Conservation (phyloP, 768 basidiomycete species). For the Tylopilus rubrobrunneus region DNA sequence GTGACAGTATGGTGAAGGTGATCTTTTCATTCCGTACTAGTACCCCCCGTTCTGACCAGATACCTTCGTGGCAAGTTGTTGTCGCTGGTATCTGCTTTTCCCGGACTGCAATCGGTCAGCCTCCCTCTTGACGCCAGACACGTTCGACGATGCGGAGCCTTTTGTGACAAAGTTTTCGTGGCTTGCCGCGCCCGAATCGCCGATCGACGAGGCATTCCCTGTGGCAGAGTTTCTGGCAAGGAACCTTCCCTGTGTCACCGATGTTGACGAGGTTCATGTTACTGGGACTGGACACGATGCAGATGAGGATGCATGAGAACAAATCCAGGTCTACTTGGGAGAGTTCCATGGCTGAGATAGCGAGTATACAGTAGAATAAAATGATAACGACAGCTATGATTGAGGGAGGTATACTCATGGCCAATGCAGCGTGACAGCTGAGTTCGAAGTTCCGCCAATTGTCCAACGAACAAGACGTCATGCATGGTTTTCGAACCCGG, state of each 20-base stretch:
- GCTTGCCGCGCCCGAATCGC: conserved; percentile 9
- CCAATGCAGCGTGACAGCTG: no score
- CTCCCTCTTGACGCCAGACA: conserved; percentile 11
- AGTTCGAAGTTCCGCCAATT: no score
- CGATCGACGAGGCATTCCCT: conserved; percentile 1
- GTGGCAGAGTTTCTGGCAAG: background rate
- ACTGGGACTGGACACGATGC: background rate
- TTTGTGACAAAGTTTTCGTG: background rate
- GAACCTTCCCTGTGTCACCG: background rate
- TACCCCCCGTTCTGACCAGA: conserved; percentile 3
- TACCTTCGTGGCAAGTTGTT: conserved; percentile 6
- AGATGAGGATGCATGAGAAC: conserved; percentile 4
- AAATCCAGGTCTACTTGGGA: background rate
- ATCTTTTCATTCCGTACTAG: background rate
- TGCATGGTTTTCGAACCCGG: no score
- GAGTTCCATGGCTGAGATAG: background rate
- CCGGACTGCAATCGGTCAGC: background rate
- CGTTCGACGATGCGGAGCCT: background rate
- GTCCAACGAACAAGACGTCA: no score
- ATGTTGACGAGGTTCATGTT: background rate
- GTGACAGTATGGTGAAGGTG: no score
- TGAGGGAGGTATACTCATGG: no score
- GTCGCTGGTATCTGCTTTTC: background rate
- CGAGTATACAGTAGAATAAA: no score
- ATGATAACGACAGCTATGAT: no score